Evolutionary conservation across 2,329 filamentous ascomycete species (phyloP).

Genomic region (Orbilia ellipsospora): DNA sequence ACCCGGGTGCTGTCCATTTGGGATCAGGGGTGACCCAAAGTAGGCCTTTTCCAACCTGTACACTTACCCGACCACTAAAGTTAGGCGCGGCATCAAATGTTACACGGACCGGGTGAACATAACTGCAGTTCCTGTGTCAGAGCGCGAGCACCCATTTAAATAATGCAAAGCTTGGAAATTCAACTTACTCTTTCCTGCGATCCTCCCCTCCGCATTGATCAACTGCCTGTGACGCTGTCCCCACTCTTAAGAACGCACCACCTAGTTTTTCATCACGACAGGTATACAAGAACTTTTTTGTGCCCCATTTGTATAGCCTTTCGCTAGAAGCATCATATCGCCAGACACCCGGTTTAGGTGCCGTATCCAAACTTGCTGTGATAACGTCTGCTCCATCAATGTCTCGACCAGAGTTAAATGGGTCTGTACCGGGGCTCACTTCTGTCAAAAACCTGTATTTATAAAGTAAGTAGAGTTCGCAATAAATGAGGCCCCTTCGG

Average conservation of each 20-base stretch:
- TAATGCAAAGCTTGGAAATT: neutral
- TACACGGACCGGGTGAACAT: conserved; percentile 16
- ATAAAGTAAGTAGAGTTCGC: neutral
- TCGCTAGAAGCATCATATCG: conserved; percentile 1
- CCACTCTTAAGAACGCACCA: conserved; percentile 23
- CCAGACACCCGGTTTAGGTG: conserved; percentile 41
- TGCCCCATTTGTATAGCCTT: conserved; percentile 29
- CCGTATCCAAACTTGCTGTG: conserved; percentile 13
- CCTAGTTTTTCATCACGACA: conserved; percentile 18
- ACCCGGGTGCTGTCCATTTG: conserved; percentile 20
- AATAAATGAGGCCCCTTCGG: neutral
- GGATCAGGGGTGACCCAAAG: conserved; percentile 27
- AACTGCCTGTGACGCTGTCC: neutral
- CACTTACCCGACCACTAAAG: neutral
- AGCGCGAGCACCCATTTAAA: too few relatives aligned
- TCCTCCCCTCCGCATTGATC: conserved; percentile 3
- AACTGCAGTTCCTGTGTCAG: conserved; percentile 2
- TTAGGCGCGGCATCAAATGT: neutral
- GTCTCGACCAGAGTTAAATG: conserved; percentile 10
- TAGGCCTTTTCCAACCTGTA: conserved; percentile 17
- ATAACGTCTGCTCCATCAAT: conserved; percentile 24
- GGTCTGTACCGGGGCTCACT: conserved; percentile 16
- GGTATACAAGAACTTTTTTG: conserved; percentile 47
- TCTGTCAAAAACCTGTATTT: conserved; percentile 36
- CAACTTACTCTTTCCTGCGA: conserved; percentile 25